Evolutionary conservation across 2,329 filamentous ascomycete species (phyloP).

Genomic region (Microcyclospora pomicola): DNA sequence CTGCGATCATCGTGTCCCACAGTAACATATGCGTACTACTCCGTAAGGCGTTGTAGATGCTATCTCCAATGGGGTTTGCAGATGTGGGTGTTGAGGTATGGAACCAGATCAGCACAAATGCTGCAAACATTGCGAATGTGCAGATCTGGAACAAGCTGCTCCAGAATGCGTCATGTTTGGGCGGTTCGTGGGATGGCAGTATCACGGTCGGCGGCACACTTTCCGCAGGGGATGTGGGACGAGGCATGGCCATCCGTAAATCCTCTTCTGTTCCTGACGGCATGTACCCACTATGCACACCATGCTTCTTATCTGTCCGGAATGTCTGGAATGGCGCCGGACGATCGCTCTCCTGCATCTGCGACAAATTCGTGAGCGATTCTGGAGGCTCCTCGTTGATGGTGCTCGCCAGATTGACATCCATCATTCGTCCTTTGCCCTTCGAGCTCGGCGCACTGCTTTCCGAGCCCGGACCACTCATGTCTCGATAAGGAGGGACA

Average conservation of each 20-base stretch:
- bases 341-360: conserved; percentile 29
- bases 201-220: conserved; percentile 45
- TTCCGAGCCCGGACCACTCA: conserved; percentile 29
- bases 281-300: conserved; percentile 30
- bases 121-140: conserved; percentile 70
- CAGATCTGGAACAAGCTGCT: conserved; percentile 79
- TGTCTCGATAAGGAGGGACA: conserved; percentile 25
- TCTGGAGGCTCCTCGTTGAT: conserved; percentile 31
- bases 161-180: conserved; percentile 81
- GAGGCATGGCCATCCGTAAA: conserved; percentile 30
- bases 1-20: conserved; percentile 79
- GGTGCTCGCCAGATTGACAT: conserved; percentile 66
- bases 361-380: conserved; percentile 21
- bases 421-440: conserved; percentile 59
- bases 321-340: conserved; percentile 42
- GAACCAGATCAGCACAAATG: conserved; percentile 77
- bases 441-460: conserved; percentile 33
- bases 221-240: conserved; percentile 37
- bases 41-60: conserved; percentile 79
- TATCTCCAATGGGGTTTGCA: conserved; percentile 70
- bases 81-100: conserved; percentile 61
- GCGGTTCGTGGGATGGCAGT: conserved; percentile 51
- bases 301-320: conserved; percentile 28
- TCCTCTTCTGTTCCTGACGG: conserved; percentile 40
- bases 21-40: conserved; percentile 80